phyloP scores from a whole-genome alignment of 345 rosid species.

The Hibiscus tridactylites region DNA sequence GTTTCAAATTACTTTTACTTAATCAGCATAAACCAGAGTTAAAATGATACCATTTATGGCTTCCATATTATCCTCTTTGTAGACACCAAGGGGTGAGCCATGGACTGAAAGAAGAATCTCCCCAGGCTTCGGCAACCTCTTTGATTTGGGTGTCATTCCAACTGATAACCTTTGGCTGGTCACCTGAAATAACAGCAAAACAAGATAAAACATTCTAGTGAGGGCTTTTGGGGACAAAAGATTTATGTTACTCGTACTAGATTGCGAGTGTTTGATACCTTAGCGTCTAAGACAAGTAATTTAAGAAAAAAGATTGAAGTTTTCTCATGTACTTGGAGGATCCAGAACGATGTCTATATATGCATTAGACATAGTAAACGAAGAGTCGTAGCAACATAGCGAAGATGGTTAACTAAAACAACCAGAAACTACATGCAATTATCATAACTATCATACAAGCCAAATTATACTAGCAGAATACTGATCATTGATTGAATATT shows the following conservation, averaged over 20 bases:
- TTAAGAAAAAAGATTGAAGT: no score
- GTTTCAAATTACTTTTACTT: conserved; percentile 1
- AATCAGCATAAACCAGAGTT: neutral
- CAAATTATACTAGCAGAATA: neutral
- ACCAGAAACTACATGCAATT: no score
- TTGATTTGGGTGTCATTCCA: conserved; percentile 87
- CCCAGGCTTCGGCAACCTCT: conserved; percentile 76
- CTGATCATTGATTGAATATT: neutral
- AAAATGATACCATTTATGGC: conserved; percentile 58
- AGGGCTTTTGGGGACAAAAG: neutral
- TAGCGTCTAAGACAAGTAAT: no score
- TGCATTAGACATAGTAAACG: neutral
- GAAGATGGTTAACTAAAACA: no score
- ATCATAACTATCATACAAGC: no score
- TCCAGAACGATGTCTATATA: neutral
- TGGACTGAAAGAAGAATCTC: conserved; percentile 86
- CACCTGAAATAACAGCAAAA: conserved; percentile 29
- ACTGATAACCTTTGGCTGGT: conserved; percentile 72
- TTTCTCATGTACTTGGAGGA: neutral
- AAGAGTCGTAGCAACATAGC: no score
- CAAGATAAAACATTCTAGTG: neutral
- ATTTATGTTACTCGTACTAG: neutral
- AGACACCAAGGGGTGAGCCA: conserved; percentile 92
- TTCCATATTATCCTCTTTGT: conserved; percentile 83
- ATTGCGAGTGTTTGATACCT: neutral